phyloP scores from a whole-genome alignment of 768 basidiomycete species.

The Boletus barrowsii region DNA sequence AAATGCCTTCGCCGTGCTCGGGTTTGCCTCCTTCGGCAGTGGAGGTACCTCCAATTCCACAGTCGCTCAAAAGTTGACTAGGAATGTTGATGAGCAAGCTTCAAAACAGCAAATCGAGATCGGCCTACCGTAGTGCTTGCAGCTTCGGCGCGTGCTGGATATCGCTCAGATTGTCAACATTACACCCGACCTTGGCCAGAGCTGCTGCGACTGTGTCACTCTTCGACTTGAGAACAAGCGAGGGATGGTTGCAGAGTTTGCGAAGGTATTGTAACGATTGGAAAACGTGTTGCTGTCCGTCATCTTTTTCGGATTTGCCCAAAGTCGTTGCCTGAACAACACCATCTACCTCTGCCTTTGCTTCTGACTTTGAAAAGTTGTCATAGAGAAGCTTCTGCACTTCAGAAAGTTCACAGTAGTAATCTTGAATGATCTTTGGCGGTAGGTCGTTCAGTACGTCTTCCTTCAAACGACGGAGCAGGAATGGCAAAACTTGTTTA shows the following conservation, averaged over 20 bases:
- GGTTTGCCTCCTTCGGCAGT: slow-evolving; percentile 59
- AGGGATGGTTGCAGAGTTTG: slow-evolving; percentile 97
- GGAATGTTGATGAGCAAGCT: slow-evolving; percentile 3
- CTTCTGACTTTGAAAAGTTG: slow-evolving; percentile 82
- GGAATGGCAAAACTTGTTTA: slow-evolving; percentile 98
- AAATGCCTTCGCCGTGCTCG: slow-evolving; percentile 60
- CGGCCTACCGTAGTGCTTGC: slow-evolving; percentile 77
- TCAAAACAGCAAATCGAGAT: background rate
- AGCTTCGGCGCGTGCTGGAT: slow-evolving; percentile 93
- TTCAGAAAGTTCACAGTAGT: slow-evolving; percentile 95
- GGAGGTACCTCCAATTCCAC: slow-evolving; percentile 75
- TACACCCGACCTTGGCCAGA: slow-evolving; percentile 52
- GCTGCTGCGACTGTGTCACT: slow-evolving; percentile 54
- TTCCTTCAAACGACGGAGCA: slow-evolving; percentile 94
- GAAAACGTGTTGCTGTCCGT: slow-evolving; percentile 85
- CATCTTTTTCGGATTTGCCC: slow-evolving; percentile 33
- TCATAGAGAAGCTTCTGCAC: slow-evolving; percentile 94
- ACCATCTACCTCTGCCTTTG: slow-evolving; percentile 59
- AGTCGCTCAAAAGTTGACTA: slow-evolving; percentile 92
- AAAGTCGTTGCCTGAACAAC: slow-evolving; percentile 50
- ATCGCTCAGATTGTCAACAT: slow-evolving; percentile 55
- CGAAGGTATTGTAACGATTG: slow-evolving; percentile 95
- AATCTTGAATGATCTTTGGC: slow-evolving; percentile 99
- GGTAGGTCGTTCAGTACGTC: slow-evolving; percentile 94
- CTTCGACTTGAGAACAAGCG: slow-evolving; percentile 79